These are phyloP conservation scores for Aspergillus glaucus DNA, from an alignment of 2,329 filamentous ascomycete genomes.

Conservation along the genomic window DNA sequence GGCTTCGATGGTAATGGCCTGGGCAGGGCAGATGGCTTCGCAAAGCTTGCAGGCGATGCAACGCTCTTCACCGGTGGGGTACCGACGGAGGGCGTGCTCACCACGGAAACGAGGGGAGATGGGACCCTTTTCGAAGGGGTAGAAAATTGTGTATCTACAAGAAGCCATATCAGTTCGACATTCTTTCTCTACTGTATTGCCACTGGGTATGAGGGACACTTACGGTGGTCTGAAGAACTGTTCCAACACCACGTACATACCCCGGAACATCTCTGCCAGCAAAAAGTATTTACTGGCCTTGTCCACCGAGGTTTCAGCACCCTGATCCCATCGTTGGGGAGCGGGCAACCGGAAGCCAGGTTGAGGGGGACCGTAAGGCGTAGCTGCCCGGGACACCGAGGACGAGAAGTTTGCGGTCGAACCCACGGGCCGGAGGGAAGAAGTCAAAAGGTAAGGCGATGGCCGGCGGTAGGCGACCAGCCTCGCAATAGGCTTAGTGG, in stretches of 20 bases:
- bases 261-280: slow-evolving; percentile 88
- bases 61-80: slow-evolving; percentile 94
- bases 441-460: slow-evolving; percentile 24
- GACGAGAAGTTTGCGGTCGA: slow-evolving; percentile 57
- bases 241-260: slow-evolving; percentile 97
- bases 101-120: slow-evolving; percentile 97
- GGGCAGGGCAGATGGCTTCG: slow-evolving; percentile 94
- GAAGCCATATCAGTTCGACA: neutral
- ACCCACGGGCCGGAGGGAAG: slow-evolving; percentile 32
- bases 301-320: slow-evolving; percentile 70
- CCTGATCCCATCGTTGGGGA: slow-evolving; percentile 72
- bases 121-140: slow-evolving; percentile 97
- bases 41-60: slow-evolving; percentile 99
- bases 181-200: neutral
- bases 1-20: slow-evolving; percentile 98
- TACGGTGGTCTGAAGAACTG: slow-evolving; percentile 98
- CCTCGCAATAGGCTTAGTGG: slow-evolving; percentile 39
- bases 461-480: slow-evolving; percentile 38
- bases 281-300: slow-evolving; percentile 90
- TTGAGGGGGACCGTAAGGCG: slow-evolving; percentile 71
- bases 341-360: slow-evolving; percentile 71
- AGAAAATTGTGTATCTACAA: slow-evolving; percentile 92
- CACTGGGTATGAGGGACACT: slow-evolving; percentile 42
- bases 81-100: slow-evolving; percentile 92
- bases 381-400: slow-evolving; percentile 54